phyloP scores from a whole-genome alignment of 73 alveolate genomes.

The Stentor roeselii region DNA sequence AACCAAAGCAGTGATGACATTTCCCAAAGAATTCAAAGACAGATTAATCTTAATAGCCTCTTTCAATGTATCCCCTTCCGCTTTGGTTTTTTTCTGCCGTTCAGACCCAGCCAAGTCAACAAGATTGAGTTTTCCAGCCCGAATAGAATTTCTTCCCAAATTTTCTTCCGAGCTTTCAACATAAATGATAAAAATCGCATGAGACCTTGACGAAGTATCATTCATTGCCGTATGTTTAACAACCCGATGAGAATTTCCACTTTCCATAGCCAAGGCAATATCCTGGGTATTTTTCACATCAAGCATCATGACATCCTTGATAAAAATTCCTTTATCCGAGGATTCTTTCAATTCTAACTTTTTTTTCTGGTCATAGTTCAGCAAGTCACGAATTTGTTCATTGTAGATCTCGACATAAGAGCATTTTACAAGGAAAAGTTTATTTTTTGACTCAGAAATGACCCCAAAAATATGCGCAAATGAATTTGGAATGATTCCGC shows the following conservation, averaged over 20 bases:
- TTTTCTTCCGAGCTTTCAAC: constrained; percentile 76
- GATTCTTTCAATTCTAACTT: constrained; percentile 88
- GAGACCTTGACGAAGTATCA: constrained; percentile 87
- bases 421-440: constrained; percentile 79
- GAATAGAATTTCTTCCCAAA: constrained; percentile 53
- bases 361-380: constrained; percentile 51
- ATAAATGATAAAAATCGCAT: constrained; percentile 88
- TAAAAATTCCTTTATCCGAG: constrained; percentile 89
- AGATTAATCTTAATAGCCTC: constrained; percentile 89
- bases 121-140: constrained; percentile 89
- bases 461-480: constrained; percentile 80
- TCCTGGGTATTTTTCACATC: constrained; percentile 51
- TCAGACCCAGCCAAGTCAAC: constrained; percentile 95
- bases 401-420: constrained; percentile 94
- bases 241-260: constrained; percentile 86
- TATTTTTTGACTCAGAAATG: constrained; percentile 60
- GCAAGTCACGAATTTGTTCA: constrained; percentile 93
- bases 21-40: constrained; percentile 83
- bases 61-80: constrained; percentile 85
- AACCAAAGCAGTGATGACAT: constrained; percentile 82
- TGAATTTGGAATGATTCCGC: constrained; percentile 92
- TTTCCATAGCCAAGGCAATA: constrained; percentile 63
- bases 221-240: constrained; percentile 95
- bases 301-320: constrained; percentile 55
- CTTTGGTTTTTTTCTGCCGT: constrained; percentile 87